A percentile compares a stretch with the other conserved stretches of the same genome.
Evolutionary conservation across 306 rosid species (phyloP).

Genomic region (Herpetospermum pedunculosum): DNA sequence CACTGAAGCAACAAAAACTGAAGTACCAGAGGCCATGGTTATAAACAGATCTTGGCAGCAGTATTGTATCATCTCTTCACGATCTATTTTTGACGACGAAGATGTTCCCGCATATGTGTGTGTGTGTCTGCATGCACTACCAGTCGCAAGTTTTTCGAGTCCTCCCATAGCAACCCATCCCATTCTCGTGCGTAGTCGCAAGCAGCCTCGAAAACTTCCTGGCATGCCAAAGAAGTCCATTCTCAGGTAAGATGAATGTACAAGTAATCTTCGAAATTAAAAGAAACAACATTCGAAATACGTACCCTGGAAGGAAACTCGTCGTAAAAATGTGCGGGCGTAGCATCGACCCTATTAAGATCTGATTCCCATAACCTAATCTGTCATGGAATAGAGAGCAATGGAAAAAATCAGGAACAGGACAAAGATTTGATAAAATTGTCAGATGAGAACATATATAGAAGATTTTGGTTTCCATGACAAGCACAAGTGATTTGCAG

Average conservation of each 20-base stretch:
- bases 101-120: constrained; percentile 49
- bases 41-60: not conserved
- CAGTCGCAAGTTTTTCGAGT: constrained; percentile 70
- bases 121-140: constrained; percentile 70
- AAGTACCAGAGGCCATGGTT: not conserved
- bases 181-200: constrained; percentile 78
- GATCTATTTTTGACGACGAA: constrained; percentile 53
- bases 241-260: constrained; percentile 3
- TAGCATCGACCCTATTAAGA: constrained; percentile 78
- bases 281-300: not conserved
- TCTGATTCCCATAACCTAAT: constrained; percentile 91
- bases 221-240: constrained; percentile 9
- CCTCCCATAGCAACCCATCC: constrained; percentile 87
- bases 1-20: not conserved
- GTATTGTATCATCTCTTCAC: not conserved
- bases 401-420: constrained; percentile 14
- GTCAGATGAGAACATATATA: not conserved
- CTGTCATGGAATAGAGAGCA: constrained; percentile 29
- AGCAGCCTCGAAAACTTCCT: constrained; percentile 87
- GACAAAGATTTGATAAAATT: not conserved
- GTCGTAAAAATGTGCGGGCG: constrained; percentile 52
- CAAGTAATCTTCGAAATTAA: not conserved
- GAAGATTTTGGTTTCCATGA: not conserved
- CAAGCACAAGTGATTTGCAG: not conserved
- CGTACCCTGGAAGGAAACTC: constrained; percentile 84